Evolutionary conservation across 169 alveolate species (phyloP).

Genomic region (Eimeria maxima): DNA sequence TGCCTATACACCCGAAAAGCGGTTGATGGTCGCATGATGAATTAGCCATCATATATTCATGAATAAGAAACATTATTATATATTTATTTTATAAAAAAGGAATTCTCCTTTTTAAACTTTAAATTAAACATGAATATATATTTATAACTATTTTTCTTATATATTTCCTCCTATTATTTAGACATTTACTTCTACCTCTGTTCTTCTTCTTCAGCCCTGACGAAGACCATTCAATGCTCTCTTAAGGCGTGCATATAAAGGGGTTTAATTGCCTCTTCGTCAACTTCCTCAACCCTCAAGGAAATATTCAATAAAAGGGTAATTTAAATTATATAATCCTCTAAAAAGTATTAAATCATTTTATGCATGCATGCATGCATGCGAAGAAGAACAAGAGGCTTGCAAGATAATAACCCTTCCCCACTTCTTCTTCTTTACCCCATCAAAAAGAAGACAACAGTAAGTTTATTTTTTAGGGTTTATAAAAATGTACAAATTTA

Average conservation of each 20-base stretch:
- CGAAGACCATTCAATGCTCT: not conserved
- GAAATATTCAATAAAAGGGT: not conserved
- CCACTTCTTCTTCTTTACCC: not conserved
- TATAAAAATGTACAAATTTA: not conserved
- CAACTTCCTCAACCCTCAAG: not conserved
- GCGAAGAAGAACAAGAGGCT: not conserved
- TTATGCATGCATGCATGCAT: not conserved
- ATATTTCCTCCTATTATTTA: not conserved
- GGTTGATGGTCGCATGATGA: no score
- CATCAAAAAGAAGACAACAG: not conserved
- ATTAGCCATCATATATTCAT: not conserved
- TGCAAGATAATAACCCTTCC: not conserved
- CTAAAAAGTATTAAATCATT: not conserved
- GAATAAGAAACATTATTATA: not conserved
- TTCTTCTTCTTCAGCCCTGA: no score
- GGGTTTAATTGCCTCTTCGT: not conserved
- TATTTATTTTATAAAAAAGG: not conserved
- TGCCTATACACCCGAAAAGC: slow-evolving; percentile 30
- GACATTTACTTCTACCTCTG: not conserved
- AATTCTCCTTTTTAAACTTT: not conserved
- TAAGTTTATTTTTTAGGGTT: not conserved
- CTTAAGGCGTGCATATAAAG: not conserved
- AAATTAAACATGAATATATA: not conserved
- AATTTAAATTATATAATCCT: not conserved
- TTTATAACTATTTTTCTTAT: not conserved